A percentile compares a stretch with the other conserved stretches of the same genome.
These are phyloP conservation scores for Metarhizium guizhouense DNA, from an alignment of 2,329 filamentous ascomycete species.

Conservation along the genomic window DNA sequence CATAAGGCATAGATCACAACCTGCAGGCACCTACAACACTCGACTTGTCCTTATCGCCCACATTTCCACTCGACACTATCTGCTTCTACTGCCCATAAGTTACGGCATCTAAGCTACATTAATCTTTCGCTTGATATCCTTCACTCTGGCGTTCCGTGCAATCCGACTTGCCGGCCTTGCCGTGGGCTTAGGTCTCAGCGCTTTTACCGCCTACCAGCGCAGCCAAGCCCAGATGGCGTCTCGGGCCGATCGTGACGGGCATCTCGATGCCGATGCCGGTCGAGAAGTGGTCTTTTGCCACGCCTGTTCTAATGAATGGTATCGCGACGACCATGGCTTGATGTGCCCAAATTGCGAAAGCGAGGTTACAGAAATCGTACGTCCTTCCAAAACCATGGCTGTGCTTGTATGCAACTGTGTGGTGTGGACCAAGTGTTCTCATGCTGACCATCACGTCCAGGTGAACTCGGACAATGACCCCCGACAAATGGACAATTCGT, in stretches of 20 bases:
- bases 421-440: not conserved
- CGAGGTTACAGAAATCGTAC: slow-evolving; percentile 80
- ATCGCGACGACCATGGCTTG: slow-evolving; percentile 57
- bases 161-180: slow-evolving; percentile 45
- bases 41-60: not conserved
- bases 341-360: slow-evolving; percentile 68
- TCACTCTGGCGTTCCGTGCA: slow-evolving; percentile 47
- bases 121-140: not conserved
- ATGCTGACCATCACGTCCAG: slow-evolving; percentile 25
- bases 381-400: slow-evolving; percentile 21
- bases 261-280: slow-evolving; percentile 40
- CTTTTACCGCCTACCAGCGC: slow-evolving; percentile 44
- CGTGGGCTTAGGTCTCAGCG: slow-evolving; percentile 50
- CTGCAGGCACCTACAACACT: not conserved
- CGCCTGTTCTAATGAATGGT: slow-evolving; percentile 73
- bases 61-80: not conserved
- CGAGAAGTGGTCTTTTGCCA: slow-evolving; percentile 83
- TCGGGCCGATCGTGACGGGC: slow-evolving; percentile 16
- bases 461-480: slow-evolving; percentile 53
- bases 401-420: not conserved
- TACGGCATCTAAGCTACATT: not conserved
- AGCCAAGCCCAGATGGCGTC: slow-evolving; percentile 34
- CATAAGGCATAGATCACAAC: not conserved
- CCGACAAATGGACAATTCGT: slow-evolving; percentile 29
- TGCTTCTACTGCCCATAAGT: not conserved